Evolutionary conservation across 140 eudicot species (phyloP).

Genomic region (Erigeron philadelphicus): DNA sequence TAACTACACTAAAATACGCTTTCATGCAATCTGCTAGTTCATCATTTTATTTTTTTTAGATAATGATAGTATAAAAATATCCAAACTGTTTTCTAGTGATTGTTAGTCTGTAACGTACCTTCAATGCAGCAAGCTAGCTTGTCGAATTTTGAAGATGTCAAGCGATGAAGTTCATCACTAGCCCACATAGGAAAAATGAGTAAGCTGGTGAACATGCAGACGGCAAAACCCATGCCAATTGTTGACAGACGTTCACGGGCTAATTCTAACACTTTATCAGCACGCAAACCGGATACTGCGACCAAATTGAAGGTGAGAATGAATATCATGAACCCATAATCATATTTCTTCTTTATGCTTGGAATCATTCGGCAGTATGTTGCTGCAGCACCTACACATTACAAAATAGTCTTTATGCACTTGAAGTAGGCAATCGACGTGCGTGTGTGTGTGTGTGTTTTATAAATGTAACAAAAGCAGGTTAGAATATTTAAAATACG

Average conservation of each 20-base stretch:
- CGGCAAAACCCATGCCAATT: conserved; percentile 67
- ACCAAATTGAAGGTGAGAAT: conserved; percentile 79
- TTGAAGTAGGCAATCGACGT: not conserved
- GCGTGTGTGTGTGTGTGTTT: not conserved
- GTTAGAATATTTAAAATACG: not conserved
- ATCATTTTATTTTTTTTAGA: conserved; percentile 2
- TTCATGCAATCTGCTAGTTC: conserved; percentile 61
- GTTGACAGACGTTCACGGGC: conserved; percentile 66
- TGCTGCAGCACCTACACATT: conserved; percentile 54
- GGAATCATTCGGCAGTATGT: conserved; percentile 71
- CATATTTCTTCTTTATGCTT: conserved; percentile 58
- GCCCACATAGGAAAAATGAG: conserved; percentile 88
- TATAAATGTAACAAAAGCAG: not conserved
- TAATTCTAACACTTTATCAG: conserved; percentile 48
- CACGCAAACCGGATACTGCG: conserved; percentile 74
- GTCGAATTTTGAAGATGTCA: conserved; percentile 58
- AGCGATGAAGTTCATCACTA: conserved; percentile 69
- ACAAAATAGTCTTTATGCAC: not conserved
- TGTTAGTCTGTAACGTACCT: conserved; percentile 35
- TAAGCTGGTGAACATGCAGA: conserved; percentile 57
- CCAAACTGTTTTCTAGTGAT: not conserved
- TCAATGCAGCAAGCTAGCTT: conserved; percentile 58
- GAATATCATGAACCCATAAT: conserved; percentile 76
- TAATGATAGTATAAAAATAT: not conserved
- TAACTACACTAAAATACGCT: conserved; percentile 41